These are phyloP conservation scores for Pleurotus tuber-regium DNA, from an alignment of 768 basidiomycete species.

Conservation along the genomic window DNA sequence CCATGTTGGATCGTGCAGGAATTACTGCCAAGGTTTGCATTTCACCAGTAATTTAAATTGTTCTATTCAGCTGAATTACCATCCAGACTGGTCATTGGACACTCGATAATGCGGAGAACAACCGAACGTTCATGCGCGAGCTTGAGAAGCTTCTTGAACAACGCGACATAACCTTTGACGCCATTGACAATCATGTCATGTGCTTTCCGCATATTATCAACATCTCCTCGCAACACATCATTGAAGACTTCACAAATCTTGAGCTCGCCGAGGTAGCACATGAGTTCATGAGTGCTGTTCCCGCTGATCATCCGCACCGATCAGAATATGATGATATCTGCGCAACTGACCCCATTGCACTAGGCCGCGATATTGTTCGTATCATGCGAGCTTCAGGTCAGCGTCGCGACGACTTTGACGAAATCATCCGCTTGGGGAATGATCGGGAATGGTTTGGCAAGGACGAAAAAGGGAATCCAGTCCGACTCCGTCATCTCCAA, in stretches of 20 bases:
- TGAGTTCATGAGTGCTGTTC: neutral
- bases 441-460: neutral
- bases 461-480: neutral
- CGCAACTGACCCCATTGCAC: neutral
- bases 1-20: constrained; percentile 2
- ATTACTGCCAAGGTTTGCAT: constrained; percentile 3
- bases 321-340: neutral
- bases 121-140: constrained; percentile 11
- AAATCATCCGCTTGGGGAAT: constrained; percentile 1
- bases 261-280: neutral
- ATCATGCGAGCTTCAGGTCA: constrained; percentile 10
- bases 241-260: constrained; percentile 11
- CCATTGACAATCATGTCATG: constrained; percentile 10
- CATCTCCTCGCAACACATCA: constrained; percentile 13
- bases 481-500: neutral
- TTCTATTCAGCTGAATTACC: neutral
- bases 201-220: constrained; percentile 23
- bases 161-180: constrained; percentile 11
- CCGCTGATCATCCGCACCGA: neutral
- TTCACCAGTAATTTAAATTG: neutral
- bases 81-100: constrained; percentile 12
- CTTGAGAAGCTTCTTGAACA: neutral
- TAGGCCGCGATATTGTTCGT: constrained; percentile 7
- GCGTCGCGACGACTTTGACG: constrained; percentile 1
- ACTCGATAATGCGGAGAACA: constrained; percentile 18